phyloP scores from a whole-genome alignment of 2,329 filamentous ascomycete species.

The Parafenestella ontariensis region DNA sequence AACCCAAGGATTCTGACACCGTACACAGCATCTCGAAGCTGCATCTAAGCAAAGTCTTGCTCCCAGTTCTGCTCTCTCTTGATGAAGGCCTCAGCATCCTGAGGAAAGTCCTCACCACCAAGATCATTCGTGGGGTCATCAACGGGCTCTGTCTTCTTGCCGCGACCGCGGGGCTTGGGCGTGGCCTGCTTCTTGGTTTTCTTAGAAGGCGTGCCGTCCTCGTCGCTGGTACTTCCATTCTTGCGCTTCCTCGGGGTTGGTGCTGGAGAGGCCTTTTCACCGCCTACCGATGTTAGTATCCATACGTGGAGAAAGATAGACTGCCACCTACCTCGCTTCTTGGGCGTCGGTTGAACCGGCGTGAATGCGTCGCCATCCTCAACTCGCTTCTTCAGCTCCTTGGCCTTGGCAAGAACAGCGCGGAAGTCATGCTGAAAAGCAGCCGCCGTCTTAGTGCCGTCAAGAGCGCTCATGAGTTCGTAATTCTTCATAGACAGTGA shows the following conservation, averaged over 20 bases:
- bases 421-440: constrained; percentile 40
- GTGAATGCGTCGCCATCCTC: constrained; percentile 33
- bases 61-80: constrained; percentile 17
- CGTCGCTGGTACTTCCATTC: constrained; percentile 5
- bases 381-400: constrained; percentile 36
- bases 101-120: constrained; percentile 9
- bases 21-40: not conserved
- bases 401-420: constrained; percentile 28
- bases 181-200: constrained; percentile 29
- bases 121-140: constrained; percentile 5
- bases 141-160: constrained; percentile 12
- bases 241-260: constrained; percentile 32
- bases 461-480: constrained; percentile 38
- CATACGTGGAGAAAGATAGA: not conserved
- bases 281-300: constrained; percentile 13
- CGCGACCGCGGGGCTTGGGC: constrained; percentile 17
- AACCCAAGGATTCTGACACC: not conserved
- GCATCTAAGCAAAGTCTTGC: not conserved
- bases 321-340: constrained; percentile 36
- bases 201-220: constrained; percentile 9
- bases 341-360: constrained; percentile 23
- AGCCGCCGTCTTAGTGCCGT: constrained; percentile 30
- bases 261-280: constrained; percentile 11
- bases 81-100: constrained; percentile 20
- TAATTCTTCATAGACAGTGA: constrained; percentile 27